Conservation (phyloP, 2,329 filamentous ascomycete species). For the Capronia americana region DNA sequence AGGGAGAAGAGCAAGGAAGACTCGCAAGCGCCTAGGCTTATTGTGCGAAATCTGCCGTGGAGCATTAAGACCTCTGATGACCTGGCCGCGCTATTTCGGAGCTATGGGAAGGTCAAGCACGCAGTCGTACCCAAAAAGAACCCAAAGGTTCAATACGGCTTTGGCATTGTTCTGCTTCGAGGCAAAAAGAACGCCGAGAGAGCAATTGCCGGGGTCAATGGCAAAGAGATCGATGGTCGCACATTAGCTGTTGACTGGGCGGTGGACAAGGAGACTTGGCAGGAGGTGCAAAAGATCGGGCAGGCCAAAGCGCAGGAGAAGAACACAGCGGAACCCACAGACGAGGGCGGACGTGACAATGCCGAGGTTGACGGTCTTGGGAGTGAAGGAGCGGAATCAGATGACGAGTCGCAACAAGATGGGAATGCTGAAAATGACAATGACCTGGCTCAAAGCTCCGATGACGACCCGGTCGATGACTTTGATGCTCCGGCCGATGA, state of each 20-base stretch:
- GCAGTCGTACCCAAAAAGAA: conserved; percentile 76
- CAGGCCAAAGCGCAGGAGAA: conserved; percentile 44
- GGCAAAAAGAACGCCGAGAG: conserved; percentile 90
- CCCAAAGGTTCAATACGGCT: conserved; percentile 73
- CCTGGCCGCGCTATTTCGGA: conserved; percentile 77
- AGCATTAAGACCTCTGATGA: conserved; percentile 88
- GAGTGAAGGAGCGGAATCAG: background rate
- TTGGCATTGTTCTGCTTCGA: conserved; percentile 89
- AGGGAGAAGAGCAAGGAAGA: conserved; percentile 65
- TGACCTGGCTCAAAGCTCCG: conserved; percentile 45
- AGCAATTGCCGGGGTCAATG: conserved; percentile 83
- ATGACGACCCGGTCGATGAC: conserved; percentile 52
- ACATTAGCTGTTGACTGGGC: conserved; percentile 95
- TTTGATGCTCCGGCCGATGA: conserved; percentile 50
- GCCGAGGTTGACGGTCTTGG: background rate
- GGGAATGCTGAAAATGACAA: background rate
- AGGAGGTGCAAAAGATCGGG: conserved; percentile 62
- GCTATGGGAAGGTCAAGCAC: conserved; percentile 90
- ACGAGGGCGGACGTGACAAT: background rate
- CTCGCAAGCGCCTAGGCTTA: conserved; percentile 73
- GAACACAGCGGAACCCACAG: conserved; percentile 43
- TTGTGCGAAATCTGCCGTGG: conserved; percentile 95
- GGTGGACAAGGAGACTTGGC: conserved; percentile 87
- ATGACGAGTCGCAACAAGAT: conserved; percentile 58
- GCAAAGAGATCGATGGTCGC: conserved; percentile 85